Percentiles rank a stretch among this genome's conserved stretches.
Evolutionary conservation across 2,329 filamentous ascomycete genomes (phyloP).

Genomic region (Botryotinia narcissicola): DNA sequence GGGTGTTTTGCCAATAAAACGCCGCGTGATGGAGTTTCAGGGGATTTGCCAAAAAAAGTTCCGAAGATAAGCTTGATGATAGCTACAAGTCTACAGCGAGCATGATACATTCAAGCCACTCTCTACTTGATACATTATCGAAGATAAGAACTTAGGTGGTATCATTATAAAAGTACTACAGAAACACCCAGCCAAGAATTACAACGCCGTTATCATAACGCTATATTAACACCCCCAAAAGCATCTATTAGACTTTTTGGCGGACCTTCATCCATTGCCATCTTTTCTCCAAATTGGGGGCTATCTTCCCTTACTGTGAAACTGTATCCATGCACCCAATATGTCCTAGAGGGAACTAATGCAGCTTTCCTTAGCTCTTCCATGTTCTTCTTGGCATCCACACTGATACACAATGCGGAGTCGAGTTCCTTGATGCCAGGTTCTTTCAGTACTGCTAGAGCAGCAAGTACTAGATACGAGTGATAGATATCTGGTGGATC

Average conservation of each 20-base stretch:
- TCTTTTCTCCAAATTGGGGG: constrained; percentile 28
- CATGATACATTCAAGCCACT: background rate
- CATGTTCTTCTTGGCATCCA: constrained; percentile 53
- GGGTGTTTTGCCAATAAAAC: background rate
- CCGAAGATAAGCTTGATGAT: background rate
- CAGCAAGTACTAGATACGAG: constrained; percentile 81
- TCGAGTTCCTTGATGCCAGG: constrained; percentile 68
- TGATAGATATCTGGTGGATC: constrained; percentile 78
- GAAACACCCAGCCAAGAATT: background rate
- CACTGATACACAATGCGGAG: constrained; percentile 71
- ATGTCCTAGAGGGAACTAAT: constrained; percentile 23
- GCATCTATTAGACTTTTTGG: constrained; percentile 20
- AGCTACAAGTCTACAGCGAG: background rate
- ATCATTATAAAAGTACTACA: constrained; percentile 10
- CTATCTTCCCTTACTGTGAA: constrained; percentile 33
- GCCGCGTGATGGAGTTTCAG: constrained; percentile 1
- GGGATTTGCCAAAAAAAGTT: background rate
- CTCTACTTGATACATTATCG: background rate
- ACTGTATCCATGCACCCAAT: constrained; percentile 33
- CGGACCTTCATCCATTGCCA: constrained; percentile 25
- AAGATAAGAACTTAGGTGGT: constrained; percentile 10
- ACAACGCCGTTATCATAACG: background rate
- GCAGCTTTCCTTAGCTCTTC: constrained; percentile 34
- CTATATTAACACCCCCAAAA: constrained; percentile 18
- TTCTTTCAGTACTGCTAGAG: constrained; percentile 72